Evolutionary conservation across 257 asterid species (phyloP), one percentile per base, ranked within the genome.

Genomic region (Lycium barbarum): DNA sequence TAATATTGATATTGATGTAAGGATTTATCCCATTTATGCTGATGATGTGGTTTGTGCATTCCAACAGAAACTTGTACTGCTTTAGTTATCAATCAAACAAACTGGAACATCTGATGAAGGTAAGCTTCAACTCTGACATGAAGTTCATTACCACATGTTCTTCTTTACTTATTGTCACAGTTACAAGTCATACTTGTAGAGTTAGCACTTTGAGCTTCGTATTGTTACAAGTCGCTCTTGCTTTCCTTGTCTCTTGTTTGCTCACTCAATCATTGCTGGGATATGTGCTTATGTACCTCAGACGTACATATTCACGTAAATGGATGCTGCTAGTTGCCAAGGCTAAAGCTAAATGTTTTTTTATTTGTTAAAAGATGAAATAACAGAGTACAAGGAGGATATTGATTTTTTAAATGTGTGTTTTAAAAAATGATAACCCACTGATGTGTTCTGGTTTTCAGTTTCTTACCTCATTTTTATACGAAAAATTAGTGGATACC

Each of bases 101-200:
- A 86, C 90, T 96, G 87, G 98, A 95, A 90, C 98, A 96, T 91
- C 94, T 95, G 86, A 93, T 96, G 98, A 96, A 95, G 99, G 98
- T 96, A 86, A 85, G 89, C 55, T 79, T 71, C 11, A 45, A 26
- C 20, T 74, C 62, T 10, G 58, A 38, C 26, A 15, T 53, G 26
- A 53, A 53, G 82, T 76, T 76, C 40, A 20, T 72, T 55, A 71
- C n/a, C 5, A 17, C 58, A 15, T 81, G 9, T 83, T 81, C 49
- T 83, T 81, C 49, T 74, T 68, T 53, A 22, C 36, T 13, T 54
- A 0, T 63, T 49, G 65, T 66, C 73, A 20, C 84, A 53, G 67
- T 58, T 70, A 84, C 55, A 63, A 51, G 47, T 51, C 47, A 36
- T 78, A 53, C 65, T 53, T 22, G 14, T 26, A 78, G 47, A 78